phyloP scores from a whole-genome alignment of 2,329 filamentous ascomycete genomes.

The Malbranchea zuffiana region DNA sequence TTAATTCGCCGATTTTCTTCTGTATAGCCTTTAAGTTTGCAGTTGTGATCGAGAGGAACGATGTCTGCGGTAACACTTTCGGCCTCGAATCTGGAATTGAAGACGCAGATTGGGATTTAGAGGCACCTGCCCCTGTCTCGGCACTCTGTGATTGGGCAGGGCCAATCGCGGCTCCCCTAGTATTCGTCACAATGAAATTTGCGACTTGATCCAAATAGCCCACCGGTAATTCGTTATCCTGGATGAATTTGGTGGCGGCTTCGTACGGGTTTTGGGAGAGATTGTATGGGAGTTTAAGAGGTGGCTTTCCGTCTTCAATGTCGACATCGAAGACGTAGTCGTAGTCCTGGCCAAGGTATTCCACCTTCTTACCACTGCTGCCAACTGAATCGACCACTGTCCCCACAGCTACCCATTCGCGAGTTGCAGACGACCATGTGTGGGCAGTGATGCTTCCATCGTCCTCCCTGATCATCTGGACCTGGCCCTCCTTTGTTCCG shows the following conservation, averaged over 20 bases:
- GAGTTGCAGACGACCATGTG: conserved; percentile 64
- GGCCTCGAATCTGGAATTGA: conserved; percentile 34
- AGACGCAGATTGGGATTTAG: conserved; percentile 18
- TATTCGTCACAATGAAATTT: conserved; percentile 84
- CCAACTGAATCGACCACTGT: conserved; percentile 84
- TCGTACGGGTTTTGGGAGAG: conserved; percentile 87
- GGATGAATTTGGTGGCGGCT: conserved; percentile 79
- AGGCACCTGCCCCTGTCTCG: conserved; percentile 31
- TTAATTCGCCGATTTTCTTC: conserved; percentile 66
- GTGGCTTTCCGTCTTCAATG: conserved; percentile 85
- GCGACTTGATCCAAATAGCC: conserved; percentile 84
- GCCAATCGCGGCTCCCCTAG: conserved; percentile 74
- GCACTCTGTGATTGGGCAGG: conserved; percentile 63
- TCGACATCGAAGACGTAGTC: conserved; percentile 96
- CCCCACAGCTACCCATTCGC: conserved; percentile 79
- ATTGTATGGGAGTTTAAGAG: conserved; percentile 89
- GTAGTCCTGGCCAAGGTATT: conserved; percentile 75
- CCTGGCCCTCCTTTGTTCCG: conserved; percentile 92
- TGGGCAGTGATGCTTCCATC: conserved; percentile 78
- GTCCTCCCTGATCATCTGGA: conserved; percentile 76
- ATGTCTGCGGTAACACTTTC: conserved; percentile 63
- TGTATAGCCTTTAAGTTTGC: conserved; percentile 61
- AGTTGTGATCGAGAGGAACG: conserved; percentile 65
- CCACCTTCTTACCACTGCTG: conserved; percentile 66
- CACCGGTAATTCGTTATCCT: conserved; percentile 76